Evolutionary conservation across 257 asterid species (phyloP), one percentile per base, ranked within the genome.

Genomic region (Fraxinus americana): DNA sequence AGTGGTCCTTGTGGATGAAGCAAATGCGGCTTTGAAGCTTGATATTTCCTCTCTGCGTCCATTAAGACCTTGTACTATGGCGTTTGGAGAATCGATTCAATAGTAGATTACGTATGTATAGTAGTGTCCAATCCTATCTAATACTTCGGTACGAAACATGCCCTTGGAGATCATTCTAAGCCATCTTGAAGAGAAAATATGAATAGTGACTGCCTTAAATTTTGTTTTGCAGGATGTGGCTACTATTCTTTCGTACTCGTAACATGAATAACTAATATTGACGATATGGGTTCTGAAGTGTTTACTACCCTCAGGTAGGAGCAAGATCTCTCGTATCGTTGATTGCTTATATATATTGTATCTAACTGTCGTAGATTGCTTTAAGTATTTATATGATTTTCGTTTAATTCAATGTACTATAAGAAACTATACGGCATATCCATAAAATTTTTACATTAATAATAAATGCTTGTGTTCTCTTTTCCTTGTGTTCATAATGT

Each of bases 1-100:
- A 91, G 86, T 94, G 98, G 98, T 94, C 98, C 35, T 89, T 94
- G 88, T 94, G 97, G 98, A 92, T 94, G 97, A 94, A 94, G 89
- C 98, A 94, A 82, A 81, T 91, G 87, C 91, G 93, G 68, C 48
- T 92, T 17, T 89, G 86, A 86, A 32, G 34, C 54, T 80, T 34
- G 29, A 41, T 30, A 68, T 52, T 54, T 70, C 67, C 69, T 41
- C 39, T 11, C 59, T 59, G 13, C 48, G 3, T 41, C n/a, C 71
- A 65, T 48, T 8, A 13, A 6, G 68, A 23, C 57, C 16, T 27
- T 27, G 25, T 5, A 27, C 3, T 5, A 11, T 29, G 21, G 79
- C 41, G 3, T 25, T 11, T 66, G 32, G 69, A n/a, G 67, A 75
- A 34, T 63, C n/a, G 23, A 32, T 30, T n/a, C 67, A 66, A 39